Base-by-base conservation (phyloP, 1,139 yeast genomes). In the Suhomyces kunorum region DNA sequence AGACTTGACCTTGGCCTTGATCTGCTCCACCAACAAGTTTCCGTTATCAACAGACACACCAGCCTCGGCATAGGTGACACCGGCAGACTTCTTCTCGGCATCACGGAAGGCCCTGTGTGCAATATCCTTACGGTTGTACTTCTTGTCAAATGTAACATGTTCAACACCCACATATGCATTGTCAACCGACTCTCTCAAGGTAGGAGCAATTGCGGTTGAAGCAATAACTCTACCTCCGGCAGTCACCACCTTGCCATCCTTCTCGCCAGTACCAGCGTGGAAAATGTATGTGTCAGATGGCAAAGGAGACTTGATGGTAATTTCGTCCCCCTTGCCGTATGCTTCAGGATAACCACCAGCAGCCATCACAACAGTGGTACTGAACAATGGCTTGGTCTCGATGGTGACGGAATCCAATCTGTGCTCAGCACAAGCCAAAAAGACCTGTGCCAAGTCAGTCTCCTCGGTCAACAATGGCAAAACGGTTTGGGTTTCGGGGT, bases 1-100 rank as follows among this genome's bases (percentile, higher is more conserved):
- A n/a, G 96, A 84, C 65, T 86, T 87, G 38, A 94, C 98, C 64
- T 84, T 81, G 38, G 83, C 80, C 68, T 94, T 94, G 65, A 94
- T 94, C 55, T 83, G 81, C 61, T 90, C 90, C 32, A 94, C 98
- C 47, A 94, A 78, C 54, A 76, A 64, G 66, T 92, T 92, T 53
- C 98, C 98, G 49, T 87, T 85, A 59, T 92, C 99, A 36, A 94
- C 97, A 34, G 96, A 88, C 31, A 94, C 99, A 66, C 99, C 99
- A 14, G 98, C 88, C 51, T 81, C 87, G 45, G 88, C 96, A 55
- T 90, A 90, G 2, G 97, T 90, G 51, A 87, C 77, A 14, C 83
- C 78, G 4, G 60, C 53, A 8, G 36, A 26, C 8, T 54, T 53
- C 18, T 45, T 44, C 19, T 51, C 58, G 12, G 74, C 71, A 44